phyloP scores from a whole-genome alignment of 768 basidiomycete species.

The Lactarius vividus region DNA sequence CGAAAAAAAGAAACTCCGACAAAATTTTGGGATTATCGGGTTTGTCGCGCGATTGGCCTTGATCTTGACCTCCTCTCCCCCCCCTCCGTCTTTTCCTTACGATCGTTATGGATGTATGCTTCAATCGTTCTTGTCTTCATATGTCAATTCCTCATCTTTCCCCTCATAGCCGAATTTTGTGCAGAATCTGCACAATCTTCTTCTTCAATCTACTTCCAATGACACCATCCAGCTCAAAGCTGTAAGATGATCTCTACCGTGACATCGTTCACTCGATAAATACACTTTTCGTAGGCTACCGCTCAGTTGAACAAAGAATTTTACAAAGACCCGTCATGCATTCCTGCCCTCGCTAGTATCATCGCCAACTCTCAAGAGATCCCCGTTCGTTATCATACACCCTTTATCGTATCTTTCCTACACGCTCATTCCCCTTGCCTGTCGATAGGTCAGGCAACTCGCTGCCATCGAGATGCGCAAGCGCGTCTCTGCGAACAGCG shows the following conservation, averaged over 20 bases:
- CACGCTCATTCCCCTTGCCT: background rate
- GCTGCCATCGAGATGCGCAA: conserved; percentile 97
- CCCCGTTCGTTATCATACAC: conserved; percentile 53
- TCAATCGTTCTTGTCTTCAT: background rate
- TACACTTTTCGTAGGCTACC: conserved; percentile 62
- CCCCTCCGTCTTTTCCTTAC: conserved; percentile 23
- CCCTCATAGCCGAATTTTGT: conserved; percentile 60
- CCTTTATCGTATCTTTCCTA: background rate
- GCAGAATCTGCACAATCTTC: conserved; percentile 79
- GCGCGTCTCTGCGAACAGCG: conserved; percentile 77
- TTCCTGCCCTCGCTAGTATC: conserved; percentile 86
- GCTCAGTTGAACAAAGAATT: conserved; percentile 86
- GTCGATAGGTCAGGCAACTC: conserved; percentile 83
- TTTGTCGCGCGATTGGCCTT: conserved; percentile 23
- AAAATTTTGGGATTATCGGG: conserved; percentile 47
- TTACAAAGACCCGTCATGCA: conserved; percentile 89
- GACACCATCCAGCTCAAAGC: conserved; percentile 89
- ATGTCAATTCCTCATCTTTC: background rate
- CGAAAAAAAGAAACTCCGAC: conserved; percentile 51
- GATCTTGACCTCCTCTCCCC: conserved; percentile 23
- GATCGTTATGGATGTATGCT: conserved; percentile 49
- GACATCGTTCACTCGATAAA: conserved; percentile 11
- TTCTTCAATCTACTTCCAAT: conserved; percentile 80
- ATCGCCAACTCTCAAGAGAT: conserved; percentile 81
- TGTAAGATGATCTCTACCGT: conserved; percentile 48